phyloP scores from a whole-genome alignment of 1,139 yeast genomes.

The Diutina catenulata region DNA sequence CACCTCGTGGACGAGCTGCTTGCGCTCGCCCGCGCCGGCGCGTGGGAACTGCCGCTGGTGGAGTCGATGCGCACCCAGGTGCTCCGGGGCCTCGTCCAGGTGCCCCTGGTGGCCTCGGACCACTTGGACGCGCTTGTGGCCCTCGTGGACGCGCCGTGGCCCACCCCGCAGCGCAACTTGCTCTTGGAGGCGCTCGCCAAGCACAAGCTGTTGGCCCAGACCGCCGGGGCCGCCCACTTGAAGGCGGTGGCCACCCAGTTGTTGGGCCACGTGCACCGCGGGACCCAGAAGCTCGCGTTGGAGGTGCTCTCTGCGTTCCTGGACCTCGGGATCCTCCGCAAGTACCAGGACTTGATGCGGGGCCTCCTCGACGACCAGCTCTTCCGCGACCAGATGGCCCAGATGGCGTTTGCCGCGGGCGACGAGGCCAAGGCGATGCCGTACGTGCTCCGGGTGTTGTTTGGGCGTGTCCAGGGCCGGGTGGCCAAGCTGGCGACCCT shows the following conservation, averaged over 20 bases:
- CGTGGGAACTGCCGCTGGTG: neutral
- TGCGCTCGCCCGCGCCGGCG: neutral
- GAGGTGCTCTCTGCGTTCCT: neutral
- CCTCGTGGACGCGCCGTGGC: neutral
- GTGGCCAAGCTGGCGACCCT: neutral
- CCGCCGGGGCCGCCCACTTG: neutral
- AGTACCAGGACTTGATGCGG: constrained; percentile 61
- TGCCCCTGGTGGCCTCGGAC: neutral
- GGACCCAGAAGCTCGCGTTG: neutral
- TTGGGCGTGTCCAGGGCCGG: constrained; percentile 68
- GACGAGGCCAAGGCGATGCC: constrained; percentile 60
- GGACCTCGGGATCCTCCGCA: constrained; percentile 23
- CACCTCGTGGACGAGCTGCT: neutral
- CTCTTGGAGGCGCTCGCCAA: neutral
- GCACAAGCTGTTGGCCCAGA: neutral
- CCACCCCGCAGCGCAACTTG: neutral
- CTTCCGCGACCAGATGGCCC: constrained; percentile 48
- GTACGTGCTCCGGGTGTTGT: constrained; percentile 62
- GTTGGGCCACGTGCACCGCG: neutral
- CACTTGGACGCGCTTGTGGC: neutral
- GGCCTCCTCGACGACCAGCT: constrained; percentile 73
- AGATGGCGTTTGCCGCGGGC: constrained; percentile 49
- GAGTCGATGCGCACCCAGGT: constrained; percentile 4
- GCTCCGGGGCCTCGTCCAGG: neutral
- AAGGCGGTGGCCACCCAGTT: neutral